phyloP scores from a whole-genome alignment of 805 yeast species.

The Ogataea corticis region DNA sequence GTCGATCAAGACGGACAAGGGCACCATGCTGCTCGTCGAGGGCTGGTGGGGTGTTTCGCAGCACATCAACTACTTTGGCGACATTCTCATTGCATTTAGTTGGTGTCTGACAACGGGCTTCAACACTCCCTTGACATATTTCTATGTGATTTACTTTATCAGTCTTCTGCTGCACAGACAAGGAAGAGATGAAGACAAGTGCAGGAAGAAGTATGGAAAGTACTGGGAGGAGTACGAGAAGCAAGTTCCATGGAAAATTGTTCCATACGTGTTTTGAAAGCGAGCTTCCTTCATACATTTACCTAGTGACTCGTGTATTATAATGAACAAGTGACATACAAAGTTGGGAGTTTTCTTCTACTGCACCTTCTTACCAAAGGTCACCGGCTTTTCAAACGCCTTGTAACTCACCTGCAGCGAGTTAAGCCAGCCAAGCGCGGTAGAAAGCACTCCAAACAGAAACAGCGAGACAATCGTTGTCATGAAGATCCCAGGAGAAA shows the following conservation, averaged over 20 bases:
- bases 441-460: slow-evolving; percentile 53
- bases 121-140: slow-evolving; percentile 80
- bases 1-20: slow-evolving; percentile 70
- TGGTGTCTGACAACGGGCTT: slow-evolving; percentile 93
- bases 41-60: slow-evolving; percentile 98
- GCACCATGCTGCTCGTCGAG: slow-evolving; percentile 77
- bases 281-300: background rate
- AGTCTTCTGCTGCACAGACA: slow-evolving; percentile 85
- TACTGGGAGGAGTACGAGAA: slow-evolving; percentile 83
- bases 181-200: slow-evolving; percentile 86
- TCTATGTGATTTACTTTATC: slow-evolving; percentile 82
- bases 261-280: slow-evolving; percentile 79
- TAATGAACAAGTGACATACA: background rate
- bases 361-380: slow-evolving; percentile 48
- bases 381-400: slow-evolving; percentile 73
- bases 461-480: slow-evolving; percentile 64
- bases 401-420: slow-evolving; percentile 76
- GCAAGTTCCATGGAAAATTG: slow-evolving; percentile 82
- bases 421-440: slow-evolving; percentile 71
- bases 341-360: too few relatives aligned
- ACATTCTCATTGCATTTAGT: slow-evolving; percentile 86
- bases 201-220: slow-evolving; percentile 80
- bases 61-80: slow-evolving; percentile 94
- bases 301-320: slow-evolving; percentile 2
- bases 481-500: slow-evolving; percentile 82